Evolutionary conservation across 225 moss, liverwort and hornwort genomes (phyloP).

Genomic region (Climacium dendroides): DNA sequence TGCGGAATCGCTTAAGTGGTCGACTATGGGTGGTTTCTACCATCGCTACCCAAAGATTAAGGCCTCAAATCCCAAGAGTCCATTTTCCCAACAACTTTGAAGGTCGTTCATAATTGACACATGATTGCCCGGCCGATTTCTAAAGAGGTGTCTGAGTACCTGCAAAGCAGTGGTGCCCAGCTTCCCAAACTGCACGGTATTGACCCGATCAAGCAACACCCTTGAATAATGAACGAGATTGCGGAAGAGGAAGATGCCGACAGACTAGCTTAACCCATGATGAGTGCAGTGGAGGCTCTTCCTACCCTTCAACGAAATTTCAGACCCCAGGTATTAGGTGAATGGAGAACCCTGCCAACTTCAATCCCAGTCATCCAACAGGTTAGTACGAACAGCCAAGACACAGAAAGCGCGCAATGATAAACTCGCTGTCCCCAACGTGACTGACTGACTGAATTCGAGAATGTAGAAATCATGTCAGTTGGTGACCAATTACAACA

Average conservation of each 20-base stretch:
- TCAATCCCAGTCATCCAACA: not conserved
- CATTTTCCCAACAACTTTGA: not conserved
- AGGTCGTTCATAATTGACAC: not conserved
- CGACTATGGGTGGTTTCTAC: no score
- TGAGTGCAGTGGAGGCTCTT: not conserved
- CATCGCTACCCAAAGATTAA: not conserved
- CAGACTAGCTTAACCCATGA: not conserved
- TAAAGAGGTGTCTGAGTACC: not conserved
- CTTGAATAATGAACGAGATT: not conserved
- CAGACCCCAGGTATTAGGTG: not conserved
- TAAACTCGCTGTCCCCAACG: not conserved
- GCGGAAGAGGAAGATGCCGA: not conserved
- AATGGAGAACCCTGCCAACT: conserved; percentile 10
- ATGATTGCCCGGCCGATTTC: not conserved
- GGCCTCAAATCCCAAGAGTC: not conserved
- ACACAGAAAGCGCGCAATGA: not conserved
- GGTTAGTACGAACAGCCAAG: not conserved
- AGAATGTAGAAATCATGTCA: not conserved
- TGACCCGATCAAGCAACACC: not conserved
- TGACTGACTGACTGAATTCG: not conserved
- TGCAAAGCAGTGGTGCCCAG: not conserved
- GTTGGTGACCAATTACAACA: not conserved
- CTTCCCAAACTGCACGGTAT: not conserved
- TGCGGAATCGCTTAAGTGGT: no score
- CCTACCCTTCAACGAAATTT: not conserved